Conservation (phyloP, 148 eudicot genomes). For the Rhododendron williamsianum region DNA sequence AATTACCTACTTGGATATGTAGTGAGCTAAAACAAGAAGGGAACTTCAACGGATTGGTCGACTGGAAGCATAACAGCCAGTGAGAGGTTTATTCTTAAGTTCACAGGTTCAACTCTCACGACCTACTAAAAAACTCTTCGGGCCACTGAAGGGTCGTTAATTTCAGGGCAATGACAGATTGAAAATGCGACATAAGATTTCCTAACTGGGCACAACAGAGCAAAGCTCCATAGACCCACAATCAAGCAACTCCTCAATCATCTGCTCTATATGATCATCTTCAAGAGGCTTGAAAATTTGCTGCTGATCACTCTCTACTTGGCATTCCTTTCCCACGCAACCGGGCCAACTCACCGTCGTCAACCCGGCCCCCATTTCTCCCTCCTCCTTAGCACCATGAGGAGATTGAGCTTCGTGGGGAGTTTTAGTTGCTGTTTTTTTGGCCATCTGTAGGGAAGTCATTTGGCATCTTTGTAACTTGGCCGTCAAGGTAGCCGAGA, state of each 20-base stretch:
- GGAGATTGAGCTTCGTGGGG: slow-evolving; percentile 10
- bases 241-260: slow-evolving; percentile 80
- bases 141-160: background rate
- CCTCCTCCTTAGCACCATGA: slow-evolving; percentile 9
- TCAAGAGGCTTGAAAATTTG: slow-evolving; percentile 41
- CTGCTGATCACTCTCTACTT: slow-evolving; percentile 18
- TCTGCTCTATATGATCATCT: slow-evolving; percentile 85
- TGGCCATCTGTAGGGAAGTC: slow-evolving; percentile 41
- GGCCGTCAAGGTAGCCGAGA: slow-evolving; percentile 52
- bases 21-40: background rate
- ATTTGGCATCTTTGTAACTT: slow-evolving; percentile 54
- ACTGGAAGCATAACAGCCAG: background rate
- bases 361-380: slow-evolving; percentile 3
- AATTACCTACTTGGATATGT: background rate
- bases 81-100: background rate
- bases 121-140: background rate
- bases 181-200: background rate
- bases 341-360: background rate
- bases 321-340: slow-evolving; percentile 13
- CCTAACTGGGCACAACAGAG: slow-evolving; percentile 32
- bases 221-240: slow-evolving; percentile 64
- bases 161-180: background rate
- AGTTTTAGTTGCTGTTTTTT: slow-evolving; percentile 9
- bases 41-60: background rate
- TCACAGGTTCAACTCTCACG: background rate